Evolutionary conservation across 306 rosid genomes (phyloP).

Genomic region (Gillenia trifoliata): DNA sequence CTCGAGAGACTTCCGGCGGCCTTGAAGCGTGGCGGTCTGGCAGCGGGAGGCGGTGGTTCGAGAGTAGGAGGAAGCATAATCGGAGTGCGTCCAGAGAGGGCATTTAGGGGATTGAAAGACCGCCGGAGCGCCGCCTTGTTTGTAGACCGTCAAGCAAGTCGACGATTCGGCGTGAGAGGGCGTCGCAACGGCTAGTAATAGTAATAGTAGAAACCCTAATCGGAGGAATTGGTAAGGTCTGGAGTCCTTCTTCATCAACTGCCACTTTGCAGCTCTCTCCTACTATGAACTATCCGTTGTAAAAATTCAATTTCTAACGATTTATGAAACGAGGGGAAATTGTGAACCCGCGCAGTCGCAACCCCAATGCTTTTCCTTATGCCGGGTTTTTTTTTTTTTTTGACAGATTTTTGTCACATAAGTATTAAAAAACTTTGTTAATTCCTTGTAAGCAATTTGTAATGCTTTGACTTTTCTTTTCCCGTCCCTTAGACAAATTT

Average conservation of each 20-base stretch:
- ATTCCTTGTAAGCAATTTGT: too few relatives aligned
- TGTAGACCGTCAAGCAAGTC: conserved; percentile 74
- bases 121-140: conserved; percentile 86
- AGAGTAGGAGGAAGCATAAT: conserved; percentile 37
- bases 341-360: too few relatives aligned
- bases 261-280: neutral
- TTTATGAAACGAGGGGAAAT: neutral
- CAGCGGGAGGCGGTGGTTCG: conserved; percentile 44
- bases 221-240: neutral
- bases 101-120: conserved; percentile 91
- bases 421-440: too few relatives aligned
- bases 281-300: neutral
- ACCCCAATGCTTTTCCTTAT: neutral
- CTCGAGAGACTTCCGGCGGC: conserved; percentile 68
- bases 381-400: neutral
- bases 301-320: neutral
- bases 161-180: conserved; percentile 55
- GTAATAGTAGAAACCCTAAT: conserved; percentile 35
- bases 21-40: conserved; percentile 62
- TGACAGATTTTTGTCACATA: neutral
- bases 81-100: conserved; percentile 77
- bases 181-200: conserved; percentile 16
- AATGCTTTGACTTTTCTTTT: too few relatives aligned
- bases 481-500: too few relatives aligned
- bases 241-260: conserved; percentile 14